Percentiles rank a stretch among this genome's conserved stretches.
These are phyloP conservation scores for Flaveria floridana DNA, from an alignment of 140 eudicot genomes.

Conservation along the genomic window DNA sequence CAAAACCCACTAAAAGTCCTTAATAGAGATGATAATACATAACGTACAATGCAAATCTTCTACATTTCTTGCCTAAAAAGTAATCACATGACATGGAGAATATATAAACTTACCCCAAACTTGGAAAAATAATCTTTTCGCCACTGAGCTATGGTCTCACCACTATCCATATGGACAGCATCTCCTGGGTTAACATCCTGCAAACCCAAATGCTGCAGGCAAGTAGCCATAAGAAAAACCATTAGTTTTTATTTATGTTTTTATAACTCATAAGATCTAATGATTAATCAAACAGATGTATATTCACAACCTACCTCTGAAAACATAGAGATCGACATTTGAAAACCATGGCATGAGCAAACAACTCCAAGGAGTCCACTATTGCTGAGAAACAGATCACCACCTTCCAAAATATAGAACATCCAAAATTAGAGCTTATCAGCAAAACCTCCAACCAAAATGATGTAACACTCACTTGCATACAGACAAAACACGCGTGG, in stretches of 20 bases:
- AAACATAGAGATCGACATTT: slow-evolving; percentile 66
- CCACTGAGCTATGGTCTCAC: slow-evolving; percentile 80
- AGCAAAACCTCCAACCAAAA: slow-evolving; percentile 25
- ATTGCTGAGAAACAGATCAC: slow-evolving; percentile 58
- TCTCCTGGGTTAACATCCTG: slow-evolving; percentile 60
- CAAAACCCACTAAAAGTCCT: too few relatives aligned
- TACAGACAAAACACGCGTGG: slow-evolving; percentile 76
- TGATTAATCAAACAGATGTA: slow-evolving; percentile 20
- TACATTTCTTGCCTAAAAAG: slow-evolving; percentile 1
- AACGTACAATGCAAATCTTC: neutral
- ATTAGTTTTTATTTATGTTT: slow-evolving; percentile 4
- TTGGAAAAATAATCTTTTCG: slow-evolving; percentile 51
- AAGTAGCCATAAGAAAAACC: slow-evolving; percentile 16
- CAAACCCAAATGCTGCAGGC: slow-evolving; percentile 76
- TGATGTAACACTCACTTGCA: slow-evolving; percentile 47
- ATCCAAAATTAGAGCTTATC: slow-evolving; percentile 19
- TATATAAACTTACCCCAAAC: slow-evolving; percentile 55
- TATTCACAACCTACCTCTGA: slow-evolving; percentile 49
- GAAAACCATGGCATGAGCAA: slow-evolving; percentile 70
- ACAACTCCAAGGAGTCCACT: slow-evolving; percentile 71
- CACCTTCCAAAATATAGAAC: slow-evolving; percentile 45
- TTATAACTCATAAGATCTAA: neutral
- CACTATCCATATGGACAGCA: slow-evolving; percentile 64
- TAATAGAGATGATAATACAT: too few relatives aligned
- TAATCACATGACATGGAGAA: slow-evolving; percentile 14